phyloP scores from a whole-genome alignment of 257 asterid species.

The Handroanthus guayacan region DNA sequence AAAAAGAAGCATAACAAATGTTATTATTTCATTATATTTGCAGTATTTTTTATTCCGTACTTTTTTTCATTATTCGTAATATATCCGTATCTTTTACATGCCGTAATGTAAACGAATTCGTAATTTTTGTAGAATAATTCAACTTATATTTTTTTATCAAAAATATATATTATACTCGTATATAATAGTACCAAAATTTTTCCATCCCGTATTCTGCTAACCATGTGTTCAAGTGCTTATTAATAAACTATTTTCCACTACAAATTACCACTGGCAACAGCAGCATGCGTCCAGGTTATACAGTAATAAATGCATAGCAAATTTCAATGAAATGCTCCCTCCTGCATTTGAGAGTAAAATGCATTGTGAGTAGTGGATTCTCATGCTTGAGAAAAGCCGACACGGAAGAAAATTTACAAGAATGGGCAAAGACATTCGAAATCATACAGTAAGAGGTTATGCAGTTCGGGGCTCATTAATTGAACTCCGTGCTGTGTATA shows the following conservation, averaged over 20 bases:
- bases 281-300: not conserved
- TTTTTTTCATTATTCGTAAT: too few relatives aligned
- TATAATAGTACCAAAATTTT: too few relatives aligned
- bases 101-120: too few relatives aligned
- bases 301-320: not conserved
- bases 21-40: too few relatives aligned
- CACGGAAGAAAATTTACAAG: not conserved
- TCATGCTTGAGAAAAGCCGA: not conserved
- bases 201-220: too few relatives aligned
- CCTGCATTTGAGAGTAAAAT: conserved; percentile 4
- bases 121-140: too few relatives aligned
- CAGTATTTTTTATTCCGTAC: too few relatives aligned
- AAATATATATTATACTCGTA: too few relatives aligned
- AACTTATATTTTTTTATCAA: too few relatives aligned
- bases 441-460: not conserved
- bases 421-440: not conserved
- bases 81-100: too few relatives aligned
- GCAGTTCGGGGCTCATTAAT: not conserved
- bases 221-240: not conserved
- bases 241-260: not conserved
- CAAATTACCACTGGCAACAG: not conserved
- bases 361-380: not conserved
- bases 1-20: too few relatives aligned
- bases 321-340: not conserved
- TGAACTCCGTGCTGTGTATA: not conserved